Evolutionary conservation across 768 basidiomycete genomes (phyloP), one percentile per base, ranked within the genome.

Genomic region (Boletales sp.): DNA sequence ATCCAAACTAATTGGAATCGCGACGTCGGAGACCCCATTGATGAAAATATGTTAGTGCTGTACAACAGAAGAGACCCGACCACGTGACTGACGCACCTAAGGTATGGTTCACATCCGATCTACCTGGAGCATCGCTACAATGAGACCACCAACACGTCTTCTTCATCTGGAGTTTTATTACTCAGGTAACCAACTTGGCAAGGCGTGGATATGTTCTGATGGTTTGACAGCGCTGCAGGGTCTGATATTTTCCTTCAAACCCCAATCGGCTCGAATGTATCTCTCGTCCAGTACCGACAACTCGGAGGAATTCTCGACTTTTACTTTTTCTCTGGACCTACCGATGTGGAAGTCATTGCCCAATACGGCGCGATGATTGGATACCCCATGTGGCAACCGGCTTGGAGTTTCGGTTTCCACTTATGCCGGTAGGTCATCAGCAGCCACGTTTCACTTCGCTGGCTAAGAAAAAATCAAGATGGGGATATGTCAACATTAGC

Each of bases 371-470:
- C 70, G 32, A 68, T 81, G n/a, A 74, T 86, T 24, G 87, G 87
- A 4, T 69, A 79, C 35, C 86, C 88, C 4, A 79, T 78, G 29
- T 83, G 85, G 79, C 81, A 83, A 61, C 87, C 87, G 3, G 72
- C 73, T 34, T 90, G 86, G 84, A 81, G 80, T 5, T 86, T 90
- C 60, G 87, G 88, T 8, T 87, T 87, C 71, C 87, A 91, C 52
- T 74, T 87, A 14, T 85, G 84, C 70, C 76, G 80, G 74, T 83
- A 38, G 37, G 37, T 38, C 34, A 15, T 34, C 34, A 13, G 15
- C 15, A 2, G 34, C 7, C 15, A 13, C 14, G 15, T 12, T 34
- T 34, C 14, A 14, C 12, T 40, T 32, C 19, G 8, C 17, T 29
- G 19, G 14, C 10, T 15, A 7, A 34, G 14, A 19, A 10, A 37